Evolutionary conservation across 805 yeast genomes (phyloP).

Genomic region (Torulaspora quercuum): DNA sequence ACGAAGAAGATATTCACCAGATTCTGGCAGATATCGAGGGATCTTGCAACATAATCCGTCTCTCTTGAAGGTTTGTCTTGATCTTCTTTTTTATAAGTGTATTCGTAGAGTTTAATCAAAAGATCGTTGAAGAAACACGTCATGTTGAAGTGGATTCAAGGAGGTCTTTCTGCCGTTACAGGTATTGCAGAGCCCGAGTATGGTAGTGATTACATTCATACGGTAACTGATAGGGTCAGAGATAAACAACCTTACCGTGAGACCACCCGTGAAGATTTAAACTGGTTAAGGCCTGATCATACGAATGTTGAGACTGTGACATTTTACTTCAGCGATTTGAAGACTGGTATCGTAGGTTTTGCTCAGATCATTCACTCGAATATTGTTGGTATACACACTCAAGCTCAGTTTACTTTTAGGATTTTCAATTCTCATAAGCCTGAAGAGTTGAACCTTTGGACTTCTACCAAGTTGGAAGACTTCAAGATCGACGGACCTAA

Average conservation of each 20-base stretch:
- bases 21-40: no score
- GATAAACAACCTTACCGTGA: conserved; percentile 56
- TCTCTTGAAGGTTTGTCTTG: no score
- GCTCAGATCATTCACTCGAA: conserved; percentile 94
- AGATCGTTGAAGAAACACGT: conserved; percentile 3
- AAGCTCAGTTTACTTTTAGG: conserved; percentile 93
- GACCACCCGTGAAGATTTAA: conserved; percentile 63
- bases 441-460: conserved; percentile 56
- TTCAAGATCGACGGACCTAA: conserved; percentile 69
- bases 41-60: no score
- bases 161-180: conserved; percentile 86
- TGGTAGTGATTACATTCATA: conserved; percentile 86
- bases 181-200: conserved; percentile 98
- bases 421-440: conserved; percentile 44
- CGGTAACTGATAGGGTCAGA: conserved; percentile 63
- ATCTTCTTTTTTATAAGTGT: no score
- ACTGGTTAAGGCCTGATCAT: conserved; percentile 68
- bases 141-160: conserved; percentile 78
- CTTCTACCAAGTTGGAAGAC: conserved; percentile 83
- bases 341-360: conserved; percentile 70
- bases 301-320: conserved; percentile 96
- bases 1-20: no score
- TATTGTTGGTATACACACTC: conserved; percentile 78
- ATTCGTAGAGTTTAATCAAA: no score
- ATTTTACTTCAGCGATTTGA: conserved; percentile 71